These are phyloP conservation scores for Scortechinia acanthostroma DNA, from an alignment of 2,329 filamentous ascomycete species.

Conservation along the genomic window DNA sequence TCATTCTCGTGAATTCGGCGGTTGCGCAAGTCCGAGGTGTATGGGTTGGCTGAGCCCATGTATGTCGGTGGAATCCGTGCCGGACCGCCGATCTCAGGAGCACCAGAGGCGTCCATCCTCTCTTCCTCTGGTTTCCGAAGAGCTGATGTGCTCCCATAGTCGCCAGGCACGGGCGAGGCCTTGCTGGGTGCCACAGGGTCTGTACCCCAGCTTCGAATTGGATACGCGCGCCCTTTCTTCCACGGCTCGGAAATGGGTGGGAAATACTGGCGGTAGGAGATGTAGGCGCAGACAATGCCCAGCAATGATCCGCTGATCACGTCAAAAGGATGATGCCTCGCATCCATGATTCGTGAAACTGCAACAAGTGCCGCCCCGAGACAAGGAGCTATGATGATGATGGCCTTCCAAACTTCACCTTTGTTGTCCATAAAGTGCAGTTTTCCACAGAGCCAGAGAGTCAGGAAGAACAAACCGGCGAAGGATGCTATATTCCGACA, in stretches of 20 bases:
- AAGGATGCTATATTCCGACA: conserved; percentile 40
- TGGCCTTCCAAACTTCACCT: conserved; percentile 51
- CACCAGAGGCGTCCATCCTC: not conserved
- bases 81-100: not conserved
- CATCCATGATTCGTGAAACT: conserved; percentile 52
- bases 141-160: not conserved
- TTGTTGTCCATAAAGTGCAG: conserved; percentile 50
- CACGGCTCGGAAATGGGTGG: conserved; percentile 43
- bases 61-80: not conserved
- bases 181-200: conserved; percentile 22
- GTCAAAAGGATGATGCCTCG: conserved; percentile 53
- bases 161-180: conserved; percentile 3
- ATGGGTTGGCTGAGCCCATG: not conserved
- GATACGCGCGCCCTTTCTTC: conserved; percentile 49
- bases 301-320: conserved; percentile 45
- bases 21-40: no score
- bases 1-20: conserved; percentile 16
- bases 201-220: conserved; percentile 47
- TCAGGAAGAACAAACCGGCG: conserved; percentile 49
- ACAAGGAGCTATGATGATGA: conserved; percentile 41
- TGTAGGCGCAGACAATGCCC: conserved; percentile 40
- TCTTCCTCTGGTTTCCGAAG: not conserved
- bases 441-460: conserved; percentile 50
- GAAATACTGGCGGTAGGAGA: conserved; percentile 51
- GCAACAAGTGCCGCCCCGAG: conserved; percentile 45